These are phyloP conservation scores for Penicillium mononematosum DNA, from an alignment of 495 filamentous ascomycete species.

Conservation along the genomic window DNA sequence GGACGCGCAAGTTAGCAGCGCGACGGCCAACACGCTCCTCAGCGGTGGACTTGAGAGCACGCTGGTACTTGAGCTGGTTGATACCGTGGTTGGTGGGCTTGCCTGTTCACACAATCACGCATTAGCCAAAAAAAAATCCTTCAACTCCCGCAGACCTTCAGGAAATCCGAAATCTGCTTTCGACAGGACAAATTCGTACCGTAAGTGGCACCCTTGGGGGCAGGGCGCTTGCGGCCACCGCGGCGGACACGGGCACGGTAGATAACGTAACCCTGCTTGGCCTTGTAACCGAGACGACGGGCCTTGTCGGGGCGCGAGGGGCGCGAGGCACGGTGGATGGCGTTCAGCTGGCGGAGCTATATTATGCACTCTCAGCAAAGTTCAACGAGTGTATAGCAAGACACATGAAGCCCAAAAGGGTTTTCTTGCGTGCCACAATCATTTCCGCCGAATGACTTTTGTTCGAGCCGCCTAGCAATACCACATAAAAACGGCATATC, in stretches of 20 bases:
- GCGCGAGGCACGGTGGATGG: conserved; percentile 97
- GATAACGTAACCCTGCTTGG: conserved; percentile 99
- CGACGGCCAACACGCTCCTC: conserved; percentile 99
- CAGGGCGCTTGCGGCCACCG: conserved; percentile 95
- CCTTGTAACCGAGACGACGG: conserved; percentile 99
- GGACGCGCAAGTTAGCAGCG: conserved; percentile 95
- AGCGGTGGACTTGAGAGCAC: conserved; percentile 92
- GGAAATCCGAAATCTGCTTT: not conserved
- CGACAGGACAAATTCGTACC: conserved; percentile 54
- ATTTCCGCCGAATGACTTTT: conserved; percentile 43
- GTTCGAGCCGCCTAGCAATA: conserved; percentile 41
- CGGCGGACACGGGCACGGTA: conserved; percentile 97
- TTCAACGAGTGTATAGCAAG: conserved; percentile 99
- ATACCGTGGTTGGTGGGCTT: conserved; percentile 99
- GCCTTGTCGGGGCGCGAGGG: conserved; percentile 99
- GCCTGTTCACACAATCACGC: conserved; percentile 52
- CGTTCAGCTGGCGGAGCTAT: conserved; percentile 98
- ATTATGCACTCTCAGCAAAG: conserved; percentile 99
- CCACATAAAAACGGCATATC: conserved; percentile 35
- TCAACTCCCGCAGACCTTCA: not conserved
- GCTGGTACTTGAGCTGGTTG: conserved; percentile 99
- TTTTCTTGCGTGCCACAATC: conserved; percentile 47
- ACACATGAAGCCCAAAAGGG: conserved; percentile 41
- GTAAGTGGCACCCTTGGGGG: conserved; percentile 96
- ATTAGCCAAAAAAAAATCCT: conserved; percentile 12